phyloP scores from a whole-genome alignment of 352 stramenopile species.

The Pythium sukuiense region DNA sequence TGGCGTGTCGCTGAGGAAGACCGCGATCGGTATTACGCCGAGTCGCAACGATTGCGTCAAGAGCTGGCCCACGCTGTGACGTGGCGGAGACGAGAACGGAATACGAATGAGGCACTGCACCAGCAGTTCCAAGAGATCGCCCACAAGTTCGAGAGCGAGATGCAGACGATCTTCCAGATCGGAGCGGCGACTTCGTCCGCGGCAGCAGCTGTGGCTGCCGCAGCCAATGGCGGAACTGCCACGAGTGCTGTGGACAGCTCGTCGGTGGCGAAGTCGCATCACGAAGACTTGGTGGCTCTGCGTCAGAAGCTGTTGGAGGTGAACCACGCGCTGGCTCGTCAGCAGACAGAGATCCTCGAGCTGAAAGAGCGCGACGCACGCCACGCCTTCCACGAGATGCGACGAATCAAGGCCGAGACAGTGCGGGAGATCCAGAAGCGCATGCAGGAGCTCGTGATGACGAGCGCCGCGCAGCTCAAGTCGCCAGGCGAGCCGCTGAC shows the following conservation, averaged over 20 bases:
- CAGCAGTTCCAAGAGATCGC: slow-evolving; percentile 53
- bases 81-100: slow-evolving; percentile 47
- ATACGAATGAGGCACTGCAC: slow-evolving; percentile 37
- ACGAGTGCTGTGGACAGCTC: slow-evolving; percentile 4
- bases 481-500: slow-evolving; percentile 9
- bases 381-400: slow-evolving; percentile 58
- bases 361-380: slow-evolving; percentile 66
- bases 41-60: slow-evolving; percentile 62
- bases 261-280: slow-evolving; percentile 25
- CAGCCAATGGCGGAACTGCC: slow-evolving; percentile 13
- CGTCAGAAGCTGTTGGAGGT: slow-evolving; percentile 66
- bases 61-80: slow-evolving; percentile 54
- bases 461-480: slow-evolving; percentile 24
- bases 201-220: slow-evolving; percentile 9
- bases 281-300: slow-evolving; percentile 54
- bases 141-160: slow-evolving; percentile 58
- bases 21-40: slow-evolving; percentile 69
- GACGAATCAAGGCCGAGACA: slow-evolving; percentile 64
- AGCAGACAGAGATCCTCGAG: slow-evolving; percentile 64
- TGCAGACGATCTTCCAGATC: slow-evolving; percentile 42
- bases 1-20: slow-evolving; percentile 56
- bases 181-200: slow-evolving; percentile 22
- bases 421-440: slow-evolving; percentile 61
- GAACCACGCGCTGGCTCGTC: slow-evolving; percentile 59
- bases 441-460: slow-evolving; percentile 61